Conservation (phyloP, 2,329 filamentous ascomycete species). For the Colletotrichum sp. region DNA sequence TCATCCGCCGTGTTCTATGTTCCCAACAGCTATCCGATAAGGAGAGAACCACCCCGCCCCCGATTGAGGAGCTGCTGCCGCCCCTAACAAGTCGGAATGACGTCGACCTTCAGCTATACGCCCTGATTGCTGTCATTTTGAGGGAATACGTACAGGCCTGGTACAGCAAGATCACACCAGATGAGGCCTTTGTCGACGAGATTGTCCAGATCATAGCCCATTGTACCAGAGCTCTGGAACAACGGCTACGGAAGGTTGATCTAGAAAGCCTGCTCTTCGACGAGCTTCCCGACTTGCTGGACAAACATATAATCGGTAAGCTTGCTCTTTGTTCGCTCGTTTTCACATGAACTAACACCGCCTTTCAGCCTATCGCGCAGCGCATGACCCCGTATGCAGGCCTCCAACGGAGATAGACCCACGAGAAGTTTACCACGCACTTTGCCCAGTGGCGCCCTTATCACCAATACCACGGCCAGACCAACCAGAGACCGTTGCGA, state of each 20-base stretch:
- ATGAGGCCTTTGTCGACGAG: conserved; percentile 87
- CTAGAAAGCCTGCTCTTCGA: conserved; percentile 83
- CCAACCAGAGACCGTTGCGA: conserved; percentile 52
- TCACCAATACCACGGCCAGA: conserved; percentile 72
- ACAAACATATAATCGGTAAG: conserved; percentile 80
- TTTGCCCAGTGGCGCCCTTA: conserved; percentile 81
- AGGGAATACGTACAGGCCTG: conserved; percentile 90
- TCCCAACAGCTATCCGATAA: conserved; percentile 70
- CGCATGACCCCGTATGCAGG: conserved; percentile 62
- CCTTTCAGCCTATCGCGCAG: conserved; percentile 69
- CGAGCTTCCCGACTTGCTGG: conserved; percentile 82
- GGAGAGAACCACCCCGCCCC: conserved; percentile 53
- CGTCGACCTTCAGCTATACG: conserved; percentile 91
- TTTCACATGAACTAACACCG: not conserved
- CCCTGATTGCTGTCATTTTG: conserved; percentile 86
- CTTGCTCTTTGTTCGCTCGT: not conserved
- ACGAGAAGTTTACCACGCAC: conserved; percentile 79
- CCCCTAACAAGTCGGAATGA: conserved; percentile 94
- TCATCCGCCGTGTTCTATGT: conserved; percentile 86
- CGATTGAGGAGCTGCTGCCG: conserved; percentile 83
- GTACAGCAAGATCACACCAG: conserved; percentile 92
- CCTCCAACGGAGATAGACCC: conserved; percentile 66
- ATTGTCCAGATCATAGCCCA: conserved; percentile 91
- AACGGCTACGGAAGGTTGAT: conserved; percentile 82
- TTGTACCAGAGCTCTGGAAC: conserved; percentile 85